phyloP scores from a whole-genome alignment of 768 basidiomycete genomes.

The Dentipellis fragilis region DNA sequence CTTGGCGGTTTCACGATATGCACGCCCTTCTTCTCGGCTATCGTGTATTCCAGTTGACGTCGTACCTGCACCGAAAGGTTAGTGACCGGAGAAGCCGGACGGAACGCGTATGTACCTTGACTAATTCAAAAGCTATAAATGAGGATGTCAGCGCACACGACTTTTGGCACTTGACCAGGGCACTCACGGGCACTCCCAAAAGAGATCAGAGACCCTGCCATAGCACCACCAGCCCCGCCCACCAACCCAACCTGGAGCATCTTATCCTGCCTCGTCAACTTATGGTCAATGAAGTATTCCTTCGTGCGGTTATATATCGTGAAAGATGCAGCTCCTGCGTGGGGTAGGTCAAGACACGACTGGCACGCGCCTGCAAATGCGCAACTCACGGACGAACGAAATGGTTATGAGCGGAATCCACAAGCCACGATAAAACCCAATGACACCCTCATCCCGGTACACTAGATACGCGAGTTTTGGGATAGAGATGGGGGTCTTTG shows the following conservation, averaged over 20 bases:
- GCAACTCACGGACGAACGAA: slow-evolving; percentile 82
- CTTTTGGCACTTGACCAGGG: background rate
- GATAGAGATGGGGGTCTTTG: slow-evolving; percentile 64
- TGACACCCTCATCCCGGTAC: slow-evolving; percentile 76
- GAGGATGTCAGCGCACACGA: background rate
- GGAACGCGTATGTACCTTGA: slow-evolving; percentile 55
- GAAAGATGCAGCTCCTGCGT: slow-evolving; percentile 77
- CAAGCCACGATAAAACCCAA: slow-evolving; percentile 83
- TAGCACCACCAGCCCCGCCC: slow-evolving; percentile 73
- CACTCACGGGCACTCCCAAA: slow-evolving; percentile 82
- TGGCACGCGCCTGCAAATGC: background rate
- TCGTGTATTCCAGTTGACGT: slow-evolving; percentile 85
- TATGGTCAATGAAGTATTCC: slow-evolving; percentile 51
- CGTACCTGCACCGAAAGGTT: slow-evolving; percentile 48
- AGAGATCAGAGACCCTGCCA: slow-evolving; percentile 84
- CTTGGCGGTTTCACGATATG: slow-evolving; percentile 67
- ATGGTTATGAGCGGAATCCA: slow-evolving; percentile 94
- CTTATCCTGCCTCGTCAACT: slow-evolving; percentile 47
- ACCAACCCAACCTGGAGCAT: slow-evolving; percentile 64
- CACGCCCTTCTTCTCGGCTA: slow-evolving; percentile 71
- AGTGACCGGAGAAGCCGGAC: no score
- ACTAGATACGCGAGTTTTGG: slow-evolving; percentile 61
- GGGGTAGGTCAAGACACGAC: slow-evolving; percentile 5
- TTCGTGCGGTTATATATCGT: slow-evolving; percentile 84
- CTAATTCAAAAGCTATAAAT: slow-evolving; percentile 75